Conservation (phyloP, 306 rosid genomes). For the Cucumis sativus region Cucumber_9930_V3 NC_026657.2:36523001-36523500, state of each 20-base stretch:
- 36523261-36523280: background rate
- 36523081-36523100: too few relatives aligned
- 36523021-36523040: too few relatives aligned
- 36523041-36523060: too few relatives aligned
- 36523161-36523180: background rate
- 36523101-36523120: too few relatives aligned
- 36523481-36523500: conserved; percentile 19
- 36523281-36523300: background rate
- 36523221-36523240: background rate
- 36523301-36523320: background rate
- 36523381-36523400: conserved; percentile 66
- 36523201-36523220: background rate
- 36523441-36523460: conserved; percentile 33
- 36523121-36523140: background rate
- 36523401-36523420: conserved; percentile 16
- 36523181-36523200: background rate
- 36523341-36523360: background rate
- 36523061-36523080: too few relatives aligned
- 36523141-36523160: background rate
- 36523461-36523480: conserved; percentile 26
- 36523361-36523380: conserved; percentile 37
- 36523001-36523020: too few relatives aligned
- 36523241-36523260: background rate
- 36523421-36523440: conserved; percentile 23
- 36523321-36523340: background rate